Evolutionary conservation across 352 stramenopile genomes (phyloP).

Genomic region (Globisporangium iwayamae): DNA sequence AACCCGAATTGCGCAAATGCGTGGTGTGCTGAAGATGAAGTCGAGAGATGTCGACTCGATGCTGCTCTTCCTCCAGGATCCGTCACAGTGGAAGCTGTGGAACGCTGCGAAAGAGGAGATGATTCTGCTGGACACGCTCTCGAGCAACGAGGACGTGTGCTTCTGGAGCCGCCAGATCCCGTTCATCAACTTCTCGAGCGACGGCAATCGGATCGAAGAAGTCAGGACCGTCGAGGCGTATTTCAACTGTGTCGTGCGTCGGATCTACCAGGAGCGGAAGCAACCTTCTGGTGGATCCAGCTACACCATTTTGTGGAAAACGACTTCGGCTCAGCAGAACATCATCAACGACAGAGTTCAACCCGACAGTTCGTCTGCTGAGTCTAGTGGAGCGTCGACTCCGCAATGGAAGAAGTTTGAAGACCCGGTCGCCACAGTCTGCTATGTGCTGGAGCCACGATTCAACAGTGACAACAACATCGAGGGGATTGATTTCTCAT

Average conservation of each 20-base stretch:
- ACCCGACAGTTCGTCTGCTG: background rate
- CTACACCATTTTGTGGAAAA: conserved; percentile 39
- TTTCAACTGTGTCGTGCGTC: conserved; percentile 29
- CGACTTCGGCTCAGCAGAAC: conserved; percentile 24
- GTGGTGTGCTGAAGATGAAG: conserved; percentile 22
- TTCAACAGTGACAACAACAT: conserved; percentile 5
- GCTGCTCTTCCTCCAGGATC: conserved; percentile 23
- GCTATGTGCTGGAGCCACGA: conserved; percentile 30
- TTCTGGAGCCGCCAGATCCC: conserved; percentile 37
- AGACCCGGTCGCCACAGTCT: conserved; percentile 28
- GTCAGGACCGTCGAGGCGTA: conserved; percentile 18
- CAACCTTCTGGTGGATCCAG: background rate
- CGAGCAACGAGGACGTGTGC: conserved; percentile 26
- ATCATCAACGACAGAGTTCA: conserved; percentile 5
- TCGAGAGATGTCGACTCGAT: conserved; percentile 18
- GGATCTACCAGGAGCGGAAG: conserved; percentile 25
- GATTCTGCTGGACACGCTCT: conserved; percentile 26
- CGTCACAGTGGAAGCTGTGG: conserved; percentile 19
- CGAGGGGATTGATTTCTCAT: conserved; percentile 16
- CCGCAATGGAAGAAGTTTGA: conserved; percentile 29
- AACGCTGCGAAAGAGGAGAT: conserved; percentile 19
- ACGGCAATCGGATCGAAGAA: conserved; percentile 12
- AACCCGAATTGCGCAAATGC: conserved; percentile 20
- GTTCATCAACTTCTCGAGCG: conserved; percentile 27
- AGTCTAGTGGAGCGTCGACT: background rate